Base-by-base conservation (phyloP, 1,284 basidiomycete genomes). In the Melampsora americana region DNA sequence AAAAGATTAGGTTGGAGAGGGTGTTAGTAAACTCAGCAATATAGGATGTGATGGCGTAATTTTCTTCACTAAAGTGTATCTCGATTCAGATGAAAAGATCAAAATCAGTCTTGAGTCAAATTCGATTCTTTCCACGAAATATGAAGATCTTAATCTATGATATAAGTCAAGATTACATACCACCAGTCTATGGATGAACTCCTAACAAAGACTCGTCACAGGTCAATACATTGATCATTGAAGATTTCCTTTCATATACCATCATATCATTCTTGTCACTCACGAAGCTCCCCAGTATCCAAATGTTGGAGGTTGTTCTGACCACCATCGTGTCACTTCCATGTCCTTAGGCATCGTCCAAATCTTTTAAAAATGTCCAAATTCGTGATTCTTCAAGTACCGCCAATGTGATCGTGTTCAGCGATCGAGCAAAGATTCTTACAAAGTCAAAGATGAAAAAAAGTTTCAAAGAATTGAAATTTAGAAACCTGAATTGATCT, bases 21-120 rank as follows among this genome's bases (percentile, higher is more conserved):
- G 84, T 84, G 78, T 85, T 84, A 79, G 82, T 74, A 66, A 82
- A 81, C 77, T 84, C 83, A 66, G 84, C 83, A 39, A 84, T 81
- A 77, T 82, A 84, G 20, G 79, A 82, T 12, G 80, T 79, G 66
- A 82, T 79, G 32, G 79, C 50, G 50, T 53, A 53, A 26, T 53
- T 53, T 53, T 18, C 18, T 53, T 53, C 50, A 14, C 50, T 53
- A 53, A 26, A 53, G 12, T 20, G 5, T 5, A 53, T 20, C 2
- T 53, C 23, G 23, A 26, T 26, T 2, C 3, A 26, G 50, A 26
- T 18, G 4, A 53, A 20, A 35, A 35, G n/a, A 35, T 35, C 5
- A 35, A 35, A 35, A 35, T 9, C 3, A 35, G 9, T 35, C 35
- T 9, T 35, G 3, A 35, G 35, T 35, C 35, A 35, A 35, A 35